A percentile compares a stretch with the other conserved stretches of the same genome.
Conservation (phyloP, 2,329 filamentous ascomycete genomes). For the Penicillium sp. region DNA sequence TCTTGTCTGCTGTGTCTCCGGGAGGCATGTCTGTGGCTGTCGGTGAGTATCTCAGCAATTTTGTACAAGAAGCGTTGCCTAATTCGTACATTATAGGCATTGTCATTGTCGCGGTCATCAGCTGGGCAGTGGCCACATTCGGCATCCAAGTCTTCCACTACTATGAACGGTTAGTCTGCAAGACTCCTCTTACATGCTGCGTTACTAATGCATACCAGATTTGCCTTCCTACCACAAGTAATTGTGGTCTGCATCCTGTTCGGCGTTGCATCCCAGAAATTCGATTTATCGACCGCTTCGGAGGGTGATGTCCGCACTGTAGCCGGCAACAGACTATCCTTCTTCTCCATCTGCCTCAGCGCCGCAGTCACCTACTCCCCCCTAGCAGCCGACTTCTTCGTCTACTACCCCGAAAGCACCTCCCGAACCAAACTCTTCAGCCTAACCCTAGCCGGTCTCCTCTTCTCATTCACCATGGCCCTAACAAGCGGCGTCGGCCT, state of each 20-base stretch:
- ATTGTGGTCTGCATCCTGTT: constrained; percentile 59
- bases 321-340: constrained; percentile 57
- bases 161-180: constrained; percentile 55
- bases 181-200: not conserved
- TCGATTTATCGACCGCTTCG: constrained; percentile 53
- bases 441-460: constrained; percentile 56
- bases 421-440: constrained; percentile 53
- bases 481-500: constrained; percentile 61
- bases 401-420: constrained; percentile 58
- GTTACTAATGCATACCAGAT: constrained; percentile 36
- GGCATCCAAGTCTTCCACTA: constrained; percentile 65
- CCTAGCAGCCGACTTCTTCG: constrained; percentile 63
- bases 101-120: constrained; percentile 60
- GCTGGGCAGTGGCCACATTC: constrained; percentile 63
- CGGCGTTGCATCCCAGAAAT: constrained; percentile 58
- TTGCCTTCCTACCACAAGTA: constrained; percentile 62
- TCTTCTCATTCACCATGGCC: constrained; percentile 57
- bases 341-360: constrained; percentile 66
- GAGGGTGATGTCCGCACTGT: constrained; percentile 52
- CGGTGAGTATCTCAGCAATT: constrained; percentile 38
- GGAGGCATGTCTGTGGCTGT: constrained; percentile 60
- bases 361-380: constrained; percentile 62
- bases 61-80: not conserved
- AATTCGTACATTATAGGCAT: constrained; percentile 43
- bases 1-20: constrained; percentile 61